Conservation (phyloP, 306 rosid species). For the Geum urbanum region DNA sequence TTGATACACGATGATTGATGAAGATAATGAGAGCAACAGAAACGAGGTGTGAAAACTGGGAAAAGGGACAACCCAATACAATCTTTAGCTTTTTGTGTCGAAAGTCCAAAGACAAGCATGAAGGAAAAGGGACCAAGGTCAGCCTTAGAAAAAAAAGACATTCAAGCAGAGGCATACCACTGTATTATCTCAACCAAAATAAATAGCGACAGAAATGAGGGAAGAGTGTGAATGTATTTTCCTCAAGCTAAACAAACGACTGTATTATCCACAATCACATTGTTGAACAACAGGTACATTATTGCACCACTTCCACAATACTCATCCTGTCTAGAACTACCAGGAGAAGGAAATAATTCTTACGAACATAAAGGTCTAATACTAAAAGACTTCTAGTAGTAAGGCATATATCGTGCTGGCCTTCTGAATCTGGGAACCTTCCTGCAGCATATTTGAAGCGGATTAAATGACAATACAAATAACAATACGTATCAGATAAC, state of each 20-base stretch:
- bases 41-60: not conserved
- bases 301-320: not conserved
- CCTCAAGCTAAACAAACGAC: not conserved
- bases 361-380: not conserved
- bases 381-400: conserved; percentile 39
- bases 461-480: conserved; percentile 8
- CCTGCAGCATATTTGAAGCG: conserved; percentile 42
- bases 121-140: not conserved
- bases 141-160: not conserved
- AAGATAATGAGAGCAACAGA: not conserved
- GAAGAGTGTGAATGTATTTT: not conserved
- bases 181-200: too few species aligned
- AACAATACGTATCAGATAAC: not conserved
- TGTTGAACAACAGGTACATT: not conserved
- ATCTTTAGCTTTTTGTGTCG: too few species aligned
- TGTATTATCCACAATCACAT: not conserved
- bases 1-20: not conserved
- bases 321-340: not conserved
- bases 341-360: not conserved
- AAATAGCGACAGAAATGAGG: not conserved
- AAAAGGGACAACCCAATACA: too few species aligned
- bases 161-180: not conserved
- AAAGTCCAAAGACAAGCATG: not conserved
- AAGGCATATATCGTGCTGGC: conserved; percentile 75
- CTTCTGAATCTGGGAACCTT: conserved; percentile 81